Conservation (phyloP, 208 protist genomes). For the Leishmania lainsoni region DNA sequence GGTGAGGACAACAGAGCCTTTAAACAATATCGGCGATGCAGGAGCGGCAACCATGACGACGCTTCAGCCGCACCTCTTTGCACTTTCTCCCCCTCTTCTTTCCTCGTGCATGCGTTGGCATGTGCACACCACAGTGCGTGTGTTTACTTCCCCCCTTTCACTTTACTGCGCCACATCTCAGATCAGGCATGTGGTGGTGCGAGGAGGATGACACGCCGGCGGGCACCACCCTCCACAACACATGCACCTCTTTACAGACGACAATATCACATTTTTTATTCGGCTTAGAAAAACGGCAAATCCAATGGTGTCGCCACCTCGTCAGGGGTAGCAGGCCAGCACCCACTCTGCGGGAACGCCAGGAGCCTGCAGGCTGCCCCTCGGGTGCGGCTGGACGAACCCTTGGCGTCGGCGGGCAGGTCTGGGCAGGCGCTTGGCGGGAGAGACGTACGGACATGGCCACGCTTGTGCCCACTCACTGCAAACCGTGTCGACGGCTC, state of each 20-base stretch:
- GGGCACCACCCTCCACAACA: background rate
- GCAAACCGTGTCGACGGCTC: background rate
- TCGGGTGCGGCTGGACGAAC: background rate
- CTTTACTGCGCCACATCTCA: no score
- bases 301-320: background rate
- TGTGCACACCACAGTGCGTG: no score
- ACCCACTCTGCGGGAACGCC: background rate
- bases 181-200: no score
- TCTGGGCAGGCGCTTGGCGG: background rate
- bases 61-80: no score
- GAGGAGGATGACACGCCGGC: no score
- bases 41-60: no score
- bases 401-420: background rate
- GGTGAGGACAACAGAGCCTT: no score
- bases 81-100: no score
- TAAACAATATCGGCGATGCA: no score
- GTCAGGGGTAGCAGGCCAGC: background rate
- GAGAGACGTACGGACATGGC: background rate
- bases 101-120: no score
- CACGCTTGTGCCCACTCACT: no score
- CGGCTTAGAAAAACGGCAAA: background rate
- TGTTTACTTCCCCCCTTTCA: no score
- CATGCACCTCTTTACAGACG: background rate
- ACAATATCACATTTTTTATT: background rate
- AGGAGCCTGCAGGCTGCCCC: background rate